phyloP scores from a whole-genome alignment of 2,329 filamentous ascomycete species.

The Cytospora paraplurivora region DNA sequence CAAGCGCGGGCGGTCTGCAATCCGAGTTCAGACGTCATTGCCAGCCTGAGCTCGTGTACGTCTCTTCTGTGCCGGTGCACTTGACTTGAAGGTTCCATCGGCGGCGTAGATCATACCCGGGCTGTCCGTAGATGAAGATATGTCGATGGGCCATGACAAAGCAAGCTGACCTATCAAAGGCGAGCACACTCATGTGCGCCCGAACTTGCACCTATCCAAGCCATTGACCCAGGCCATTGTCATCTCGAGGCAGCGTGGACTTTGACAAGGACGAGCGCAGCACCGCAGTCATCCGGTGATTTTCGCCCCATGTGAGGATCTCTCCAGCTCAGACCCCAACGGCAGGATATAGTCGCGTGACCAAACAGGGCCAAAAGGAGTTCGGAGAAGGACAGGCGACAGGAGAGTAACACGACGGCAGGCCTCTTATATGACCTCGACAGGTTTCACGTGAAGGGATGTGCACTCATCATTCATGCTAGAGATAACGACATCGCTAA shows the following conservation, averaged over 20 bases:
- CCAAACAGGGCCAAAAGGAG: neutral
- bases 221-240: neutral
- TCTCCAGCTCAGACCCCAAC: too few species aligned
- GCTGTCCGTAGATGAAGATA: conserved; percentile 4
- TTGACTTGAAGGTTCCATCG: too few species aligned
- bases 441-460: neutral
- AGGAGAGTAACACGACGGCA: neutral
- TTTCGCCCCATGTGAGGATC: neutral
- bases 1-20: neutral
- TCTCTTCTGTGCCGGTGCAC: too few species aligned
- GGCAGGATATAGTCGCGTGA: too few species aligned
- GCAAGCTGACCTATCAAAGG: conserved; percentile 15
- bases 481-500: conserved; percentile 27
- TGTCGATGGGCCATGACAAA: neutral
- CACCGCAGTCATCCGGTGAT: neutral
- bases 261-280: neutral
- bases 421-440: neutral
- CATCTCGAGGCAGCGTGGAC: neutral
- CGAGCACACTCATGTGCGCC: conserved; percentile 2
- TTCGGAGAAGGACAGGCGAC: neutral
- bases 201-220: neutral
- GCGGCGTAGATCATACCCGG: too few species aligned
- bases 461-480: conserved; percentile 21
- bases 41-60: neutral
- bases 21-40: neutral